A percentile compares a stretch with the other conserved stretches of the same genome.
phyloP scores from a whole-genome alignment of 768 basidiomycete genomes.

The Panaeolus papilionaceus region DNA sequence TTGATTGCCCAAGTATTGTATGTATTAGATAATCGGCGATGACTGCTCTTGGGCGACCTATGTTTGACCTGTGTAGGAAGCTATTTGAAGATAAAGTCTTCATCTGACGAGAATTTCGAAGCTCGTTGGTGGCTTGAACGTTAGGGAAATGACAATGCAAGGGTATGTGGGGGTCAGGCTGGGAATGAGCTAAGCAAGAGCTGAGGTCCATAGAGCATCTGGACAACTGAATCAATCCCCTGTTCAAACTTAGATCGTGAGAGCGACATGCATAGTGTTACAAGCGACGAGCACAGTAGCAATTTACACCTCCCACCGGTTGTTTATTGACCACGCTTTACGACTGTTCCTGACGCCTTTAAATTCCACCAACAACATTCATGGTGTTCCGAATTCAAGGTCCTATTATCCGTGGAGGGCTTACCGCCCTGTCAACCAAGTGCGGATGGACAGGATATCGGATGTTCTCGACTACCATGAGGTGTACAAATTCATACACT shows the following conservation, averaged over 20 bases:
- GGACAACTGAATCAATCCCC: no score
- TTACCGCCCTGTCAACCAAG: neutral
- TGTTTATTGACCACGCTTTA: neutral
- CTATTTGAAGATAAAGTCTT: no score
- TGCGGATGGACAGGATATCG: neutral
- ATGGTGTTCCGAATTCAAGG: neutral
- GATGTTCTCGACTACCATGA: conserved; percentile 5
- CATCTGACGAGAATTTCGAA: no score
- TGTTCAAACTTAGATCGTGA: neutral
- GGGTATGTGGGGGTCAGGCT: no score
- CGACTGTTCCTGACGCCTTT: neutral
- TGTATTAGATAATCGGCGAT: no score
- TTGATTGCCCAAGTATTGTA: no score
- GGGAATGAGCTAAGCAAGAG: no score
- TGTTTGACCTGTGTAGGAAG: neutral
- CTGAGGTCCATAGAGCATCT: no score
- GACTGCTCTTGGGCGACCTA: neutral
- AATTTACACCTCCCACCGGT: neutral
- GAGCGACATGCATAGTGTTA: neutral
- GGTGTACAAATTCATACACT: conserved; percentile 1
- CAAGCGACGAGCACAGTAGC: neutral
- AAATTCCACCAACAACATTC: neutral
- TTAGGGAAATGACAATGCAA: no score
- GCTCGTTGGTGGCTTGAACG: no score
- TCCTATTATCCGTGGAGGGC: neutral